Evolutionary conservation across 2,329 filamentous ascomycete genomes (phyloP), one percentile per base, ranked within the genome.

Genomic region (Fusarium sp.): DNA sequence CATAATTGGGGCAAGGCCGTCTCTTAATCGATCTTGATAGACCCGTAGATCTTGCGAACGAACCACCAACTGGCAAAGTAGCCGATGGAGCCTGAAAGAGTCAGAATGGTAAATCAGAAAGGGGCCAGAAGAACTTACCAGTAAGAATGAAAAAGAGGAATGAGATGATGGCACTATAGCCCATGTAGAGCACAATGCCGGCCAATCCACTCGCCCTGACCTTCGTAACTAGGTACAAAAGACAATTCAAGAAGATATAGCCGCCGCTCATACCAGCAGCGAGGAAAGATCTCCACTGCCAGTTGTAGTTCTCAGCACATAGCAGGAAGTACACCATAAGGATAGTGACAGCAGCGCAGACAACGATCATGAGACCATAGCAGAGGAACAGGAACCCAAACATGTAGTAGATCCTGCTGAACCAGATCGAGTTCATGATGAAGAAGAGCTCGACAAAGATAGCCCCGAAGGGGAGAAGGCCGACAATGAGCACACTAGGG

Each of bases 381-480:
- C 95, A 98, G 64, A 99, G 89, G 87, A 99, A 99, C 41, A 99
- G 87, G 88, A 99, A 99, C 28, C 96, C 96, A 79, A 99, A 99
- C 96, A 99, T 99, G 89, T 99, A 99, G 88, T 99, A 99, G 75
- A 99, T 96, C 84, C 96, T 94, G 86, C 92, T 96, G 84, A 97
- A 98, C 96, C 96, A 99, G 81, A 99, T 96, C 32, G 94, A 97
- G 84, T 92, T 97, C 94, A 99, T 97, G 86, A 99, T 98, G 84
- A 98, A 98, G 88, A 98, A 98, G 6, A 99, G 91, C 85, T 99
- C 96, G 53, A 98, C 95, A 76, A 98, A 98, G 81, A 99, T 98
- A 71, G 96, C 96, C 53, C 94, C 95, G 79, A 99, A 99, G 0
- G 96, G 96, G 32, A 98, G 88, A 57, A 98, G 91, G 59, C 96